Evolutionary conservation across 2,329 filamentous ascomycete genomes (phyloP), one percentile per base, ranked within the genome.

Genomic region (Neoarthrinium moseri): DNA sequence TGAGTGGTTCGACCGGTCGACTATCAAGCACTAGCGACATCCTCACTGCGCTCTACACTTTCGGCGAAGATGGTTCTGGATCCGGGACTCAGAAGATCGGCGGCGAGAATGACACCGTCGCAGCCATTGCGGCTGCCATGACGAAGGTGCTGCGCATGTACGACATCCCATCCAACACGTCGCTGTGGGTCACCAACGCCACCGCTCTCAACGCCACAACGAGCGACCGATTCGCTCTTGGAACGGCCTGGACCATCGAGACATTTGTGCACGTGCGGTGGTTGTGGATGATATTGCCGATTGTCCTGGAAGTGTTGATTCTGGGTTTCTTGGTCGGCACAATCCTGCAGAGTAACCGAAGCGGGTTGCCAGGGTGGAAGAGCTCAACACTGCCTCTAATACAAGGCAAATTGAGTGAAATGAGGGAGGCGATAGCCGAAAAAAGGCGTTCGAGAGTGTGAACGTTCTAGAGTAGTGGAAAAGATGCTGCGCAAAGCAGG

Each of bases 301-400:
- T 51, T 11, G 35, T 15, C 17, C 33, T 51, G 30, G 49, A 51
- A 33, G 38, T 26, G 4, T 18, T 46, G 26, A 37, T 38, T 2
- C 34, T 51, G 20, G n/a, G 22, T 4, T 48, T 51, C 37, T 29
- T 51, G 5, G 7, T 46, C 15, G n/a, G 38, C 18, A 46, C 46
- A 20, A 46, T 51, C 7, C 13, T 48, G 20, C 37, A 48, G 27
- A 46, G 47, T 39, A 46, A 46, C 17, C 7, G 10, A 6, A 49
- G 42, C 46, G 49, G 49, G 20, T 33, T 51, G 6, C 39, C 49
- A 21, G 33, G 44, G n/a, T 51, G 46, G 49, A 49, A 51, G 46
- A 49, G 48, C 26, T 50, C 48, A 4, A 50, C 45, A 24, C 17
- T 50, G 41, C 48, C 48, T 11, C 43, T 50, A 26, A 32, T 50